A percentile compares a stretch with the other conserved stretches of the same genome.
These are phyloP conservation scores for Boehmeria nivea DNA, from an alignment of 306 rosid genomes.

Conservation along the genomic window DNA sequence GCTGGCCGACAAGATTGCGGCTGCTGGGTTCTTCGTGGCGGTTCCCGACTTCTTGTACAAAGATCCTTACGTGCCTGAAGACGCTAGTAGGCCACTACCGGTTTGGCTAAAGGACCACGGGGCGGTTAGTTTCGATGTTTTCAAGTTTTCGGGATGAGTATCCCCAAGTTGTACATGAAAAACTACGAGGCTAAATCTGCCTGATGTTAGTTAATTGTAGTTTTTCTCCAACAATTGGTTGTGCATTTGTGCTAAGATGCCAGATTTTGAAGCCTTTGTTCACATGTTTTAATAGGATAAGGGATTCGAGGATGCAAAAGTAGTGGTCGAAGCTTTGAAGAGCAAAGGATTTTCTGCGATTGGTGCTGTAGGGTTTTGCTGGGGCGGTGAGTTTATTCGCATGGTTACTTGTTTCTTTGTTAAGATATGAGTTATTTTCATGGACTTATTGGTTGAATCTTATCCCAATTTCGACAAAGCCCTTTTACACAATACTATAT, in stretches of 20 bases:
- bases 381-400: slow-evolving; percentile 57
- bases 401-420: background rate
- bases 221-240: too few relatives aligned
- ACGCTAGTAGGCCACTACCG: slow-evolving; percentile 23
- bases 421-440: background rate
- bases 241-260: too few relatives aligned
- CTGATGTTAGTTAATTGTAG: too few relatives aligned
- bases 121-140: slow-evolving; percentile 25
- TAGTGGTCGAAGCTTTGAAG: slow-evolving; percentile 47
- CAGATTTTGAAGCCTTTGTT: too few relatives aligned
- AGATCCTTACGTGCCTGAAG: slow-evolving; percentile 39
- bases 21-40: slow-evolving; percentile 46
- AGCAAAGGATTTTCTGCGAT: slow-evolving; percentile 50
- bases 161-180: too few relatives aligned
- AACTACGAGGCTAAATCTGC: too few relatives aligned
- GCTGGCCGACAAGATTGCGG: slow-evolving; percentile 52
- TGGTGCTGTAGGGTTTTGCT: slow-evolving; percentile 68
- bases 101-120: slow-evolving; percentile 38
- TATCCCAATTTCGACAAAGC: too few relatives aligned
- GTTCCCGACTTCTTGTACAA: slow-evolving; percentile 58
- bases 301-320: slow-evolving; percentile 48
- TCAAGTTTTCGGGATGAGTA: too few relatives aligned
- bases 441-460: background rate
- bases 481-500: background rate
- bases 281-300: slow-evolving; percentile 37